A percentile compares a stretch with the other conserved stretches of the same genome.
phyloP scores from a whole-genome alignment of 179 eudicot genomes.

The Corrigiola litoralis region DNA sequence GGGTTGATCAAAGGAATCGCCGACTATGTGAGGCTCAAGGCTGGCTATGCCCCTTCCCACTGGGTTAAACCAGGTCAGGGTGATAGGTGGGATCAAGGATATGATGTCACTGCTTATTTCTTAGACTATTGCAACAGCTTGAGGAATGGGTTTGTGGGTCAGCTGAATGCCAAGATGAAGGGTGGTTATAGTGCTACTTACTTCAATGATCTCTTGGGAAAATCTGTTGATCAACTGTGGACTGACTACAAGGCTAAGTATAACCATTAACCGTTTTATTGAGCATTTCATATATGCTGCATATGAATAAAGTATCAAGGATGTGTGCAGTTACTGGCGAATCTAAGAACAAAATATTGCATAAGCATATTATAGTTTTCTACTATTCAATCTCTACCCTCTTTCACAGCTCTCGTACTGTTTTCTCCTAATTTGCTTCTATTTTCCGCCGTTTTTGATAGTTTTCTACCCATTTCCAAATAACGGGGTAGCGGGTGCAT shows the following conservation, averaged over 20 bases:
- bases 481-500: too few relatives aligned
- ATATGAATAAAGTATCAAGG: too few relatives aligned
- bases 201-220: conserved; percentile 46
- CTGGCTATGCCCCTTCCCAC: conserved; percentile 38
- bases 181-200: conserved; percentile 33
- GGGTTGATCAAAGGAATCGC: conserved; percentile 61
- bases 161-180: conserved; percentile 56
- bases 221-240: conserved; percentile 50
- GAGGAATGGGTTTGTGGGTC: conserved; percentile 53
- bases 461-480: too few relatives aligned
- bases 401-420: too few relatives aligned
- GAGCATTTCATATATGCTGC: too few relatives aligned
- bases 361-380: too few relatives aligned
- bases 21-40: conserved; percentile 58
- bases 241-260: conserved; percentile 50
- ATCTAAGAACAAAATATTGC: too few relatives aligned
- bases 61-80: conserved; percentile 57
- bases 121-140: conserved; percentile 50
- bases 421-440: too few relatives aligned
- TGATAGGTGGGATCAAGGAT: conserved; percentile 55
- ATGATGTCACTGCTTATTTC: conserved; percentile 48
- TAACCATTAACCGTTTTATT: too few relatives aligned
- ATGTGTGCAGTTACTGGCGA: too few relatives aligned
- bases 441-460: too few relatives aligned
- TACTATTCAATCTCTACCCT: too few relatives aligned